Evolutionary conservation across 73 alveolate genomes (phyloP).

Genomic region (Uronychia setigera): DNA sequence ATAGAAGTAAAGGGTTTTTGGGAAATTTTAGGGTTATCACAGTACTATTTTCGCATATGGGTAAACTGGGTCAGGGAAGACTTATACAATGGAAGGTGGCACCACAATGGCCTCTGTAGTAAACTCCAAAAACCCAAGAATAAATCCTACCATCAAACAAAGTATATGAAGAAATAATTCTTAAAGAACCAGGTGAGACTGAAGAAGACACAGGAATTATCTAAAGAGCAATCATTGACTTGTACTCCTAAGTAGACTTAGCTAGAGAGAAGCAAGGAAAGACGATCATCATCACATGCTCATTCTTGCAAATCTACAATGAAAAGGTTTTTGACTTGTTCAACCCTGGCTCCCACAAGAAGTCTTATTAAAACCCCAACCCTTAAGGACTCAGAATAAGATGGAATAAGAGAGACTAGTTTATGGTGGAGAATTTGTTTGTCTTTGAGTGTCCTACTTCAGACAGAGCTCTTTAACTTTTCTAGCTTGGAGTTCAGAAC

Average conservation of each 20-base stretch:
- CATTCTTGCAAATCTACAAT: conserved; percentile 55
- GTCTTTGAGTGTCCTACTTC: conserved; percentile 68
- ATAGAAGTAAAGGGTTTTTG: conserved; percentile 28
- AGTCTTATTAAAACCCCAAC: not conserved
- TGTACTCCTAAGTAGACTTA: conserved; percentile 15
- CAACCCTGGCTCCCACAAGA: conserved; percentile 18
- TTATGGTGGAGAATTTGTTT: conserved; percentile 76
- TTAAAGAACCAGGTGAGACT: not conserved
- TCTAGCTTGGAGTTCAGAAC: conserved; percentile 79
- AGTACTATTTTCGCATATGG: conserved; percentile 55
- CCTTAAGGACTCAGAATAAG: conserved; percentile 64
- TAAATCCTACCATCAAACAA: conserved; percentile 17
- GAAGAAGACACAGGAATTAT: conserved; percentile 16
- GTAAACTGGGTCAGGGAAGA: conserved; percentile 59
- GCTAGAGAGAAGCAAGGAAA: conserved; percentile 28
- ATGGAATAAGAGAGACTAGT: conserved; percentile 73
- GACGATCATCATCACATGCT: conserved; percentile 48
- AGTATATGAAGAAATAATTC: not conserved
- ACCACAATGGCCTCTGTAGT: not conserved
- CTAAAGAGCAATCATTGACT: conserved; percentile 21
- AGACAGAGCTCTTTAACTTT: conserved; percentile 64
- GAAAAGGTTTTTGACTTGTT: conserved; percentile 60
- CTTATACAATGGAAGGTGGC: conserved; percentile 57
- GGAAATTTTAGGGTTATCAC: conserved; percentile 45
- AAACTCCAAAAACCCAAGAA: conserved; percentile 1